Conservation (phyloP, 1,139 yeast genomes). For the Scheffersomyces illinoinensis region DNA sequence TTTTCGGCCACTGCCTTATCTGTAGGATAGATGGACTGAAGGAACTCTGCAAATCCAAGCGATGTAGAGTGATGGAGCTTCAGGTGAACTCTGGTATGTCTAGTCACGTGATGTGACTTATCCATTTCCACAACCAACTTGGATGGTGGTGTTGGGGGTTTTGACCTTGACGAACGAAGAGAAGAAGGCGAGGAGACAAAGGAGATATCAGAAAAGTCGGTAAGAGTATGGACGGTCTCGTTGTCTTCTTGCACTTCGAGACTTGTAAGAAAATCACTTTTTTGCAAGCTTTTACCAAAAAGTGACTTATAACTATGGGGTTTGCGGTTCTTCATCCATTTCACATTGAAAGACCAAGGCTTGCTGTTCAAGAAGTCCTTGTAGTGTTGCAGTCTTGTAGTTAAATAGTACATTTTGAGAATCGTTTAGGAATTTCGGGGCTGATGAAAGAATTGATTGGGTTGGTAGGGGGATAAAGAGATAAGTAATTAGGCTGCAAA, state of each 20-base stretch:
- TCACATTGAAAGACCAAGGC: background rate
- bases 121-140: background rate
- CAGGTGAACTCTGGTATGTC: background rate
- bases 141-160: background rate
- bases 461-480: background rate
- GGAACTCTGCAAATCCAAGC: background rate
- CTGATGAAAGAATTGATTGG: background rate
- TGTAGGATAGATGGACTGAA: background rate
- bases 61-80: background rate
- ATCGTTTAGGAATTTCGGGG: background rate
- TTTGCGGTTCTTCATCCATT: background rate
- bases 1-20: background rate
- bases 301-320: background rate
- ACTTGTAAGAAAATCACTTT: background rate
- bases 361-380: background rate
- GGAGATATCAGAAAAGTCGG: background rate
- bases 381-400: background rate
- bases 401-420: background rate
- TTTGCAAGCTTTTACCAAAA: background rate
- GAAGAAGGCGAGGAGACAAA: background rate
- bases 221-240: background rate
- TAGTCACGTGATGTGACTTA: background rate
- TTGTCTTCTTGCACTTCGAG: background rate
- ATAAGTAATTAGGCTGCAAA: background rate
- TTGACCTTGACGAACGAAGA: background rate